Conservation (phyloP, 805 yeast genomes). For the Danielia oregonensis region DNA sequence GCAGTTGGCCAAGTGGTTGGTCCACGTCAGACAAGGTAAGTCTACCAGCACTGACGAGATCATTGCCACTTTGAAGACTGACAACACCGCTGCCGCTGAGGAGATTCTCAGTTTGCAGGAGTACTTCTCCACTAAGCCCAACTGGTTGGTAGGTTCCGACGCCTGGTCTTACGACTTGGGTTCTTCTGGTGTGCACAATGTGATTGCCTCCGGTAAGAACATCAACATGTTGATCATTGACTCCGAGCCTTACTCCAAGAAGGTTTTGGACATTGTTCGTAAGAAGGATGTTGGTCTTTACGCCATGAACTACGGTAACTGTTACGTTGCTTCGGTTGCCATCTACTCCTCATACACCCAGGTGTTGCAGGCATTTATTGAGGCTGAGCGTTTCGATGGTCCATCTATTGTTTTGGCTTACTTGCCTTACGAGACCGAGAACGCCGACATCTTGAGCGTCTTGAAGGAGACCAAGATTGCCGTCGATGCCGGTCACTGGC, state of each 20-base stretch:
- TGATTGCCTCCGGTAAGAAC: conserved; percentile 69
- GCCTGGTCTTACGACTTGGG: conserved; percentile 95
- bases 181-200: conserved; percentile 84
- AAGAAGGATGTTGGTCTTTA: conserved; percentile 92
- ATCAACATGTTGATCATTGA: conserved; percentile 85
- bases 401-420: conserved; percentile 91
- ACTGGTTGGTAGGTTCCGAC: conserved; percentile 92
- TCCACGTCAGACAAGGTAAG: conserved; percentile 40
- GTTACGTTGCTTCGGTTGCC: conserved; percentile 92
- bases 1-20: conserved; percentile 67
- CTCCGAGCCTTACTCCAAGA: conserved; percentile 62
- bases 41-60: conserved; percentile 29
- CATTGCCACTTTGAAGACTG: conserved; percentile 35
- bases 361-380: conserved; percentile 80
- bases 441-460: conserved; percentile 65
- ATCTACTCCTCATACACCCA: conserved; percentile 92
- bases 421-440: conserved; percentile 68
- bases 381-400: conserved; percentile 85
- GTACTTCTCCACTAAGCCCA: conserved; percentile 45
- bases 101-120: conserved; percentile 46
- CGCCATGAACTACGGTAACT: conserved; percentile 88
- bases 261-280: conserved; percentile 46
- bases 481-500: conserved; percentile 96
- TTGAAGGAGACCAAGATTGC: conserved; percentile 84
- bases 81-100: conserved; percentile 39